A percentile compares a stretch with the other conserved stretches of the same genome.
phyloP scores from a whole-genome alignment of 1,139 yeast genomes.

The Candida smagusa region DNA sequence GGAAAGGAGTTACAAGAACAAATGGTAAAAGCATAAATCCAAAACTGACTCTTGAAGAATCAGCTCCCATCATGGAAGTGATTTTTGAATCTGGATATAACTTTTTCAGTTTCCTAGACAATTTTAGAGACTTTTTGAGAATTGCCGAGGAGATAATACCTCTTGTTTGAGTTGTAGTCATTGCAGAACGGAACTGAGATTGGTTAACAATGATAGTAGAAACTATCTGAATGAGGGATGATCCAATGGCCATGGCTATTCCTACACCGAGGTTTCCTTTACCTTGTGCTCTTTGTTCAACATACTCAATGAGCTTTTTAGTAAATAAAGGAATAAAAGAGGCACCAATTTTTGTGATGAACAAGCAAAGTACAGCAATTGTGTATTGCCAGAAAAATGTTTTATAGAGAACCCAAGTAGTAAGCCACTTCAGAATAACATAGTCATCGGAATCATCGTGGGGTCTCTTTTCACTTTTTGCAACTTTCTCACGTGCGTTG shows the following conservation, averaged over 20 bases:
- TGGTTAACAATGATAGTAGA: slow-evolving; percentile 48
- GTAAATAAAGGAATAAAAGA: slow-evolving; percentile 33
- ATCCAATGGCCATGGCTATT: slow-evolving; percentile 27
- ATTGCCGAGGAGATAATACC: slow-evolving; percentile 5
- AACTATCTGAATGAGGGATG: slow-evolving; percentile 19
- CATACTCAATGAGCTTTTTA: slow-evolving; percentile 39
- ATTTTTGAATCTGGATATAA: slow-evolving; percentile 25
- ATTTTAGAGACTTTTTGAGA: not conserved
- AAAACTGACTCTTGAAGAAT: slow-evolving; percentile 72
- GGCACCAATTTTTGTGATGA: slow-evolving; percentile 16
- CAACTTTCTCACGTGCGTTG: slow-evolving; percentile 14
- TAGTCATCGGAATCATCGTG: slow-evolving; percentile 24
- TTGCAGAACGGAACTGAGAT: slow-evolving; percentile 55
- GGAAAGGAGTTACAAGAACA: slow-evolving; percentile 57
- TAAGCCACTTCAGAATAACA: slow-evolving; percentile 11
- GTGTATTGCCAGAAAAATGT: slow-evolving; percentile 29
- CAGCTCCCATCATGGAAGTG: slow-evolving; percentile 66
- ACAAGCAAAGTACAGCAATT: slow-evolving; percentile 17
- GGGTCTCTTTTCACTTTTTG: slow-evolving; percentile 14
- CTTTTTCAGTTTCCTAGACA: slow-evolving; percentile 24
- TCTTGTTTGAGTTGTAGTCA: slow-evolving; percentile 36
- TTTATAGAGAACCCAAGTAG: slow-evolving; percentile 18
- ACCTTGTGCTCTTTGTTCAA: slow-evolving; percentile 29
- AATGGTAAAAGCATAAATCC: slow-evolving; percentile 70
- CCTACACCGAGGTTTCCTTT: slow-evolving; percentile 27